A percentile compares a stretch with the other conserved stretches of the same genome.
phyloP scores from a whole-genome alignment of 2,329 filamentous ascomycete genomes.

The Tolypocladium sp. region DNA sequence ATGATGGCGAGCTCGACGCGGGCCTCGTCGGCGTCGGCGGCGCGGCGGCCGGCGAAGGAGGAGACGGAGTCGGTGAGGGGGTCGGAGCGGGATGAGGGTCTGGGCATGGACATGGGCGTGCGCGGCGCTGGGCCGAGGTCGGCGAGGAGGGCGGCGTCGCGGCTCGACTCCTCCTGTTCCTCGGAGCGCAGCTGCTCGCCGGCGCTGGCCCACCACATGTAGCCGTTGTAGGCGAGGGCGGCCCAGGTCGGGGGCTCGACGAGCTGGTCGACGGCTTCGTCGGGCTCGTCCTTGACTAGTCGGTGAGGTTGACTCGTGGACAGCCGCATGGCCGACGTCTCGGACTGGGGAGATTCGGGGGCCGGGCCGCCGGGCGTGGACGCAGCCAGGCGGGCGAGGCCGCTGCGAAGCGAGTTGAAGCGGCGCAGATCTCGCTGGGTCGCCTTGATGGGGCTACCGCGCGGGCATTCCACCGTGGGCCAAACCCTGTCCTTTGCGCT shows the following conservation, averaged over 20 bases:
- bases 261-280: slow-evolving; percentile 43
- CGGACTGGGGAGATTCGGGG: slow-evolving; percentile 18
- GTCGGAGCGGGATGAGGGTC: slow-evolving; percentile 19
- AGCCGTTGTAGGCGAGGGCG: slow-evolving; percentile 68
- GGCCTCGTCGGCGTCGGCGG: slow-evolving; percentile 31
- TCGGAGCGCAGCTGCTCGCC: slow-evolving; percentile 60
- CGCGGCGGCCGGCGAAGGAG: slow-evolving; percentile 30
- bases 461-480: slow-evolving; percentile 63
- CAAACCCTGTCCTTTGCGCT: slow-evolving; percentile 55
- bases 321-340: slow-evolving; percentile 14
- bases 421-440: slow-evolving; percentile 85
- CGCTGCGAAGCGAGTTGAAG: slow-evolving; percentile 59
- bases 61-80: slow-evolving; percentile 33
- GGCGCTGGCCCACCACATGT: slow-evolving; percentile 86
- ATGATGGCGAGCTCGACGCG: slow-evolving; percentile 61
- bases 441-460: slow-evolving; percentile 62
- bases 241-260: slow-evolving; percentile 60
- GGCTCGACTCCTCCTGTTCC: slow-evolving; percentile 47
- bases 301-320: slow-evolving; percentile 16
- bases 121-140: slow-evolving; percentile 32
- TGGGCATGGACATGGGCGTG: slow-evolving; percentile 19
- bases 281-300: slow-evolving; percentile 25
- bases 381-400: slow-evolving; percentile 41
- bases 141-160: slow-evolving; percentile 46
- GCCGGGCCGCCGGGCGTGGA: slow-evolving; percentile 10